A percentile compares a stretch with the other conserved stretches of the same genome.
phyloP scores from a whole-genome alignment of 768 basidiomycete species.

The Dendrothele bispora region DNA sequence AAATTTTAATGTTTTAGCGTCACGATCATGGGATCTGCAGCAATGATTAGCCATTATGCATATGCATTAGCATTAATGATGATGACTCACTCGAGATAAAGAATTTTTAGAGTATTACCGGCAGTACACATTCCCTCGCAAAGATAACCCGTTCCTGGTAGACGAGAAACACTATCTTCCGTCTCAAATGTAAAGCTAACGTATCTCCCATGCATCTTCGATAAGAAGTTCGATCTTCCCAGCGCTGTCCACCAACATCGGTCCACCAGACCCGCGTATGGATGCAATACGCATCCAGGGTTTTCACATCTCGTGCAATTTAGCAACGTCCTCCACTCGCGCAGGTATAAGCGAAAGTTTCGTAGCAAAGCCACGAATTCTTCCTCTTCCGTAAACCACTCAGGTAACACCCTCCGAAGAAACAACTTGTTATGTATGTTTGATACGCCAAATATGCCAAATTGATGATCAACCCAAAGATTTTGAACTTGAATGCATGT shows the following conservation, averaged over 20 bases:
- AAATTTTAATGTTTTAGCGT: neutral
- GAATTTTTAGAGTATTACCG: constrained; percentile 6
- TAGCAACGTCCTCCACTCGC: constrained; percentile 25
- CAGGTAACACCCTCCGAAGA: constrained; percentile 21
- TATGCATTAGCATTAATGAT: neutral
- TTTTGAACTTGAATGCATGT: constrained; percentile 30
- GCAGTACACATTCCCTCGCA: constrained; percentile 4
- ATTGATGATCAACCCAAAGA: constrained; percentile 27
- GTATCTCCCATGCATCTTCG: constrained; percentile 6
- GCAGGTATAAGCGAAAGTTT: constrained; percentile 22
- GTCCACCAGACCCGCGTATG: constrained; percentile 23
- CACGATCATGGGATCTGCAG: neutral
- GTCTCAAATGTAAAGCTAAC: constrained; percentile 3
- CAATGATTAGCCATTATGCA: neutral
- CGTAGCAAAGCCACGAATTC: constrained; percentile 13
- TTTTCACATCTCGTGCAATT: constrained; percentile 10
- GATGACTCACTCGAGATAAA: constrained; percentile 2
- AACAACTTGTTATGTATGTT: neutral
- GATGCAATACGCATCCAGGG: constrained; percentile 5
- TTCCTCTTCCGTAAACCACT: constrained; percentile 19
- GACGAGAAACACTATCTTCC: neutral
- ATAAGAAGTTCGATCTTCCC: constrained; percentile 23
- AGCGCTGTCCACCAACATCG: constrained; percentile 29
- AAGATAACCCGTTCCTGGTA: neutral
- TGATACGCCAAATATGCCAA: constrained; percentile 16